These are phyloP conservation scores for Ogataea neopini DNA, from an alignment of 805 yeast species.

Conservation along the genomic window DNA sequence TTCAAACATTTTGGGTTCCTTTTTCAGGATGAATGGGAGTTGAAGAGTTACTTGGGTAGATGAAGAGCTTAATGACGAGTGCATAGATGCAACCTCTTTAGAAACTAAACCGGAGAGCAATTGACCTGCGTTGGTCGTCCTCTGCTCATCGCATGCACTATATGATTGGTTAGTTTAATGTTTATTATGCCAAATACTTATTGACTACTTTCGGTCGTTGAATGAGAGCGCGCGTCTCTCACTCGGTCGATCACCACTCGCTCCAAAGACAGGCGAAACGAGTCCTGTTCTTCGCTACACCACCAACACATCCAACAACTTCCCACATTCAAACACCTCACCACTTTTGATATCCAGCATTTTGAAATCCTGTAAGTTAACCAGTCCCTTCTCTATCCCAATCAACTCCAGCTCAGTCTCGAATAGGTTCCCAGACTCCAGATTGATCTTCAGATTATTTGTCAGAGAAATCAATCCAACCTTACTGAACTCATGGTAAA, in stretches of 20 bases:
- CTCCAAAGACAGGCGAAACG: not conserved
- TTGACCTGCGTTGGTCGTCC: not conserved
- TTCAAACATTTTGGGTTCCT: slow-evolving; percentile 32
- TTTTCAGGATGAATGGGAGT: slow-evolving; percentile 30
- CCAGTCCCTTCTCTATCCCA: slow-evolving; percentile 66
- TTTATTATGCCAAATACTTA: too few species aligned
- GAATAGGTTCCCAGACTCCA: slow-evolving; percentile 61
- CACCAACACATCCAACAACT: slow-evolving; percentile 68
- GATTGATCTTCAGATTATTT: slow-evolving; percentile 61
- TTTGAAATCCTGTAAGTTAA: slow-evolving; percentile 62
- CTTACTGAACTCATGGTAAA: slow-evolving; percentile 41
- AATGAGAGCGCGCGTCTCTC: too few species aligned
- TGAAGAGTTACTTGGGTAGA: slow-evolving; percentile 13
- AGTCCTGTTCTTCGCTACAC: slow-evolving; percentile 21
- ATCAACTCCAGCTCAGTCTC: slow-evolving; percentile 63
- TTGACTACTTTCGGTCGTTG: too few species aligned
- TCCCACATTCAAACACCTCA: slow-evolving; percentile 70
- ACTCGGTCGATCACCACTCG: not conserved
- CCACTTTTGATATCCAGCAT: slow-evolving; percentile 64
- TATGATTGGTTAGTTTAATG: too few species aligned
- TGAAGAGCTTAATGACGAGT: not conserved
- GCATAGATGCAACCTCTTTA: too few species aligned
- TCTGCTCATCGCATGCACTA: not conserved
- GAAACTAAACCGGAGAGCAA: too few species aligned
- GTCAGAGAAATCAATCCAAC: slow-evolving; percentile 63